These are phyloP conservation scores for Areca catechu DNA, from an alignment of 176 grass and related monocot species.

Conservation along the genomic window DNA sequence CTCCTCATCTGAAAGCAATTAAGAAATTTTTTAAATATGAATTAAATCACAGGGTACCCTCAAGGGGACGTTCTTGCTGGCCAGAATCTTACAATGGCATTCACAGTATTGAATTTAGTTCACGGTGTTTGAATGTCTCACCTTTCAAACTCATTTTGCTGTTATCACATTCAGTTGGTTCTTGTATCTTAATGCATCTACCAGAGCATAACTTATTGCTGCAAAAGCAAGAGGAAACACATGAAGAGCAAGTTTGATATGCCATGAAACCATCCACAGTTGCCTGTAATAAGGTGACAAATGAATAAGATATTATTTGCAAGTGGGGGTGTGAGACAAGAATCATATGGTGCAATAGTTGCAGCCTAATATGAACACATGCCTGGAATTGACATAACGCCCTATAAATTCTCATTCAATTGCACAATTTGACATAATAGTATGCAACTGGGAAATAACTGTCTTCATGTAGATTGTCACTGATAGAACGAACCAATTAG, in stretches of 20 bases:
- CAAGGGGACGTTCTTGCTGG: no score
- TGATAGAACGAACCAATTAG: no score
- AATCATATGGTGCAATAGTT: no score
- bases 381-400: no score
- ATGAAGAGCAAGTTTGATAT: slow-evolving; percentile 3
- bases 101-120: slow-evolving; percentile 1
- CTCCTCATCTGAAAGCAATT: slow-evolving; percentile 24
- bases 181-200: slow-evolving; percentile 32
- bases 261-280: not conserved
- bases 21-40: not conserved
- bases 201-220: slow-evolving; percentile 37
- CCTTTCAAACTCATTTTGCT: slow-evolving; percentile 26
- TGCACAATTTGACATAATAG: no score
- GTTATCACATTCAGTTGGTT: slow-evolving; percentile 15
- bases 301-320: not conserved
- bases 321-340: no score
- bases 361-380: no score
- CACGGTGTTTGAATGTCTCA: slow-evolving; percentile 7
- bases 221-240: slow-evolving; percentile 20
- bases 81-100: no score
- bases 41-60: no score
- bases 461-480: no score
- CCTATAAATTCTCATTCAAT: no score
- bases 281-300: not conserved
- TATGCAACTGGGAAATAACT: no score